These are phyloP conservation scores for Symbiodinium natans DNA, from an alignment of 73 alveolate genomes.

Conservation along the genomic window DNA sequence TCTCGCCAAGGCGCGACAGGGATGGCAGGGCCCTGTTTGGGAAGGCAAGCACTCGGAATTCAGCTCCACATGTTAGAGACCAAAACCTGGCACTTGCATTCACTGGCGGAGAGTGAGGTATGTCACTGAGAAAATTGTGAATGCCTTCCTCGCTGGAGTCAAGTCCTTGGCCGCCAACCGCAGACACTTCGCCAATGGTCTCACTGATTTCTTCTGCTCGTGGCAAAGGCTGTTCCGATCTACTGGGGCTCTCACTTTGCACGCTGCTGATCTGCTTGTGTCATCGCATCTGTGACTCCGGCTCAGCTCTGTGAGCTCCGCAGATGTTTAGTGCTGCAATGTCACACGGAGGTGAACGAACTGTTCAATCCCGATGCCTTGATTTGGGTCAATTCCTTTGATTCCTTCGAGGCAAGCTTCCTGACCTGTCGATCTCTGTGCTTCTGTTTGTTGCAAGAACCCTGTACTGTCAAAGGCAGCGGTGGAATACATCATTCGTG, in stretches of 20 bases:
- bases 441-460: not conserved
- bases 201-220: too few species aligned
- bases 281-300: not conserved
- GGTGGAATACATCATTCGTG: slow-evolving; percentile 43
- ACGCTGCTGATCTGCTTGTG: not conserved
- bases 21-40: not conserved
- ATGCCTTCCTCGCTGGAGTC: slow-evolving; percentile 80
- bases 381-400: slow-evolving; percentile 51
- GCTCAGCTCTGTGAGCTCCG: not conserved
- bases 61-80: not conserved
- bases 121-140: slow-evolving; percentile 81
- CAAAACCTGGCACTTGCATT: not conserved
- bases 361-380: slow-evolving; percentile 71
- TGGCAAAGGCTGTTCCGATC: slow-evolving; percentile 67
- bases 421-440: not conserved
- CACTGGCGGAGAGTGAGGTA: slow-evolving; percentile 6
- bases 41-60: not conserved
- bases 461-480: slow-evolving; percentile 21
- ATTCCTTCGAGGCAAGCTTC: slow-evolving; percentile 36
- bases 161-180: not conserved
- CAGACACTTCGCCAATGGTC: too few species aligned
- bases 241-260: slow-evolving; percentile 75
- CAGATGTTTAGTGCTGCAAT: not conserved
- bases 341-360: slow-evolving; percentile 18
- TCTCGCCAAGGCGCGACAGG: slow-evolving; percentile 34